phyloP scores from a whole-genome alignment of 768 basidiomycete genomes.

The Amanita thiersii region DNA sequence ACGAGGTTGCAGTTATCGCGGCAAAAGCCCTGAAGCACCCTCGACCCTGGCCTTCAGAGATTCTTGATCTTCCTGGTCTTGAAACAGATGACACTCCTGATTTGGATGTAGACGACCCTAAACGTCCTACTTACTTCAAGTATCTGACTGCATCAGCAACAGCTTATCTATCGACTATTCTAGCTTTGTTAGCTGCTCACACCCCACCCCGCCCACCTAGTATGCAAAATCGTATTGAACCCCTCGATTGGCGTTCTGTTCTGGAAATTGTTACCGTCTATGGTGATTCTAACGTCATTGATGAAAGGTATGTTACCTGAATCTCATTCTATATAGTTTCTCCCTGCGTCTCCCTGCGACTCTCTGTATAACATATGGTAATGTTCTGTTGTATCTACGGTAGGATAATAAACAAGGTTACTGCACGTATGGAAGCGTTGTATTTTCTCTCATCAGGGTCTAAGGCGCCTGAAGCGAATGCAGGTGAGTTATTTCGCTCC shows the following conservation, averaged over 20 bases:
- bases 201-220: conserved; percentile 47
- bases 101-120: conserved; percentile 20
- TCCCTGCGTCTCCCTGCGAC: neutral
- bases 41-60: conserved; percentile 6
- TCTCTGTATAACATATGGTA: conserved; percentile 11
- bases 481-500: neutral
- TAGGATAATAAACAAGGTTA: conserved; percentile 22
- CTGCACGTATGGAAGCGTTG: conserved; percentile 19
- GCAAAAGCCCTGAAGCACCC: conserved; percentile 24
- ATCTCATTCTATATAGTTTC: too few relatives aligned
- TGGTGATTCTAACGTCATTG: conserved; percentile 24
- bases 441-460: conserved; percentile 11
- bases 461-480: conserved; percentile 1
- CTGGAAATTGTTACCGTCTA: conserved; percentile 41
- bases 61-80: conserved; percentile 7
- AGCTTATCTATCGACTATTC: conserved; percentile 38
- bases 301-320: conserved; percentile 33
- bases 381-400: conserved; percentile 6
- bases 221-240: conserved; percentile 56
- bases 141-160: conserved; percentile 36
- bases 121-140: conserved; percentile 21
- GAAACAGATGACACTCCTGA: conserved; percentile 17
- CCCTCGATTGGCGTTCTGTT: conserved; percentile 59
- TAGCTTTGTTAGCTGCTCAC: conserved; percentile 48
- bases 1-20: conserved; percentile 52